phyloP scores from a whole-genome alignment of 805 yeast species.

The Saccharomycopsis schoenii region DNA sequence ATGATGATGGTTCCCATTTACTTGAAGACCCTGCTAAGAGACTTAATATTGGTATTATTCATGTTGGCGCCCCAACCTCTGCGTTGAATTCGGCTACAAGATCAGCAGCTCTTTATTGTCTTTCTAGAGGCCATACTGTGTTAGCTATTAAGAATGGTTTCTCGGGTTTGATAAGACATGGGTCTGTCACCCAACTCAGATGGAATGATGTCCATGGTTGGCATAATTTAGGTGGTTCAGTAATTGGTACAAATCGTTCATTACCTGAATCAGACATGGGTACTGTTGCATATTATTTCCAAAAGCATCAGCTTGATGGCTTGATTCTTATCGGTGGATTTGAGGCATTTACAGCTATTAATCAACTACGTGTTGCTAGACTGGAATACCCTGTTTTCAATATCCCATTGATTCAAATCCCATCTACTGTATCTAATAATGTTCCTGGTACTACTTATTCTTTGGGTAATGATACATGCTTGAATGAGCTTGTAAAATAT shows the following conservation, averaged over 20 bases:
- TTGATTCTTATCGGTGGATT: constrained; percentile 90
- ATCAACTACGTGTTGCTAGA: constrained; percentile 73
- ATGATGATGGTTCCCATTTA: constrained; percentile 51
- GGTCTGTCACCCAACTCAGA: constrained; percentile 58
- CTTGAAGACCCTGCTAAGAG: constrained; percentile 43
- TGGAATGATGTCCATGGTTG: constrained; percentile 88
- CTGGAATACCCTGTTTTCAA: constrained; percentile 77
- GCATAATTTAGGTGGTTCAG: constrained; percentile 89
- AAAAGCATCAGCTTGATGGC: constrained; percentile 81
- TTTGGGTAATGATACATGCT: constrained; percentile 90
- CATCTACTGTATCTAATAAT: constrained; percentile 93
- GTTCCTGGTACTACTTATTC: constrained; percentile 99
- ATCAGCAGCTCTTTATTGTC: constrained; percentile 82
- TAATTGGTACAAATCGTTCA: constrained; percentile 89
- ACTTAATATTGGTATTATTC: constrained; percentile 72
- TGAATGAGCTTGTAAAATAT: constrained; percentile 81
- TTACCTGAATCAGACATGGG: constrained; percentile 79
- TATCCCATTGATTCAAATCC: constrained; percentile 88
- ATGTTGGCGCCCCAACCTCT: constrained; percentile 96
- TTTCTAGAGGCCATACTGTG: constrained; percentile 85
- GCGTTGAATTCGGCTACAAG: constrained; percentile 89
- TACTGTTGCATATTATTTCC: constrained; percentile 85
- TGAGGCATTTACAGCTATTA: constrained; percentile 85
- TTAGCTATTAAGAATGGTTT: constrained; percentile 90
- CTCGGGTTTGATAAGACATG: constrained; percentile 84